These are phyloP conservation scores for Populus hybrid DNA, from an alignment of 441 rosid genomes.

Conservation along the genomic window DNA sequence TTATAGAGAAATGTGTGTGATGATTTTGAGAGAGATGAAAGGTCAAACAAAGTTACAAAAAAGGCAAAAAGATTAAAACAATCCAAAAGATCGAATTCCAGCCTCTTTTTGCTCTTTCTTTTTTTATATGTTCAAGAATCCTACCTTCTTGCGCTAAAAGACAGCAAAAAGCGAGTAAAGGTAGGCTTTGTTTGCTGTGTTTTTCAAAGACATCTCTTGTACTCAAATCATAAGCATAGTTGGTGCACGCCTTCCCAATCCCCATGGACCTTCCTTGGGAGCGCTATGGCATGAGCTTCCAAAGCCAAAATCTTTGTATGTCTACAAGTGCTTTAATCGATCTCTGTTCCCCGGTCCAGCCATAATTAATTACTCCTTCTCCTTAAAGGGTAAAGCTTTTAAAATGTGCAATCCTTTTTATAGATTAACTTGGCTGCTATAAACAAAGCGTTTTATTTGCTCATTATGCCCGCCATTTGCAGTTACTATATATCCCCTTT, in stretches of 20 bases:
- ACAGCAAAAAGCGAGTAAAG: slow-evolving; percentile 8
- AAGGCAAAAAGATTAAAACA: not conserved
- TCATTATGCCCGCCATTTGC: not conserved
- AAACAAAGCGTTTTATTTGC: not conserved
- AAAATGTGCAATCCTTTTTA: not conserved
- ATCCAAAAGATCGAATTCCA: not conserved
- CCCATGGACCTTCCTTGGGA: not conserved
- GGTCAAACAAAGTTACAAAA: not conserved
- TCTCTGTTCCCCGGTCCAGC: no score
- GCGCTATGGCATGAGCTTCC: slow-evolving; percentile 11
- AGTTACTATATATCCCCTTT: not conserved
- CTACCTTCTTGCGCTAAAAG: not conserved
- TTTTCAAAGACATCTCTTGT: slow-evolving; percentile 29
- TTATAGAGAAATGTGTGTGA: no score
- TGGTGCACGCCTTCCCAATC: slow-evolving; percentile 33
- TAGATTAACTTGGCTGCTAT: not conserved
- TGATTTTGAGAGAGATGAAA: not conserved
- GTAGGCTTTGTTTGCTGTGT: slow-evolving; percentile 28
- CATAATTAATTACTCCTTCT: not conserved
- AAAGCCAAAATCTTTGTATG: not conserved
- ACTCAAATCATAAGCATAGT: slow-evolving; percentile 31
- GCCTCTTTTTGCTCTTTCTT: not conserved
- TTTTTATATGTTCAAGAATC: not conserved
- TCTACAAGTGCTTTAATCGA: not conserved
- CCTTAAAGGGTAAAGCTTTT: not conserved